phyloP scores from a whole-genome alignment of 2,329 filamentous ascomycete genomes.

The Aspergillus cejpii region DNA sequence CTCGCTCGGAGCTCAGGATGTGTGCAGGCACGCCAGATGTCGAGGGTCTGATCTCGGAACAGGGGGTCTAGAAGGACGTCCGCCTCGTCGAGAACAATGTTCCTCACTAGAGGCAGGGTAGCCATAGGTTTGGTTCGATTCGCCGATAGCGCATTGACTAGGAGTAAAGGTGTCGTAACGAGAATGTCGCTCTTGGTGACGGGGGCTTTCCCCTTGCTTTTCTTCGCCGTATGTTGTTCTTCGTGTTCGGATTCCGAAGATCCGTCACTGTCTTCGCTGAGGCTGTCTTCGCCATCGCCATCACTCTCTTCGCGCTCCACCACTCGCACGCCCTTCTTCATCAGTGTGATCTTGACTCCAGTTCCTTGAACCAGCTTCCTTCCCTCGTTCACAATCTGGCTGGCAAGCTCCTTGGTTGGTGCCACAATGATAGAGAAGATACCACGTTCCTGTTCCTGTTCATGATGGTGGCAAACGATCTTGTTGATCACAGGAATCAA shows the following conservation, averaged over 20 bases:
- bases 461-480: slow-evolving; percentile 52
- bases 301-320: slow-evolving; percentile 42
- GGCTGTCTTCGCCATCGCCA: slow-evolving; percentile 35
- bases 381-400: slow-evolving; percentile 75
- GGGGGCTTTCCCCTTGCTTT: slow-evolving; percentile 35
- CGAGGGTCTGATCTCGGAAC: slow-evolving; percentile 81
- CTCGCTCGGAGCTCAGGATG: slow-evolving; percentile 64
- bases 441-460: slow-evolving; percentile 50
- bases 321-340: slow-evolving; percentile 78
- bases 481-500: slow-evolving; percentile 78
- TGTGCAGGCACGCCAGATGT: slow-evolving; percentile 73
- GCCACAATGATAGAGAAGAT: slow-evolving; percentile 66
- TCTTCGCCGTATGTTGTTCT: slow-evolving; percentile 21
- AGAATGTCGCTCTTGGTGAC: slow-evolving; percentile 69
- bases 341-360: slow-evolving; percentile 68
- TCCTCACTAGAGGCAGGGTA: slow-evolving; percentile 60
- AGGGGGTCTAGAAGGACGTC: slow-evolving; percentile 88
- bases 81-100: slow-evolving; percentile 83
- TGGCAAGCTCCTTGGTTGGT: slow-evolving; percentile 72
- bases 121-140: slow-evolving; percentile 40
- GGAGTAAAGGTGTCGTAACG: slow-evolving; percentile 69
- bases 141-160: slow-evolving; percentile 65
- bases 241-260: slow-evolving; percentile 37
- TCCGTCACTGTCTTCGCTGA: slow-evolving; percentile 35
- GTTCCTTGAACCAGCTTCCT: slow-evolving; percentile 73